Base-by-base conservation (phyloP, 768 basidiomycete species). In the Trametes cubensis region DNA sequence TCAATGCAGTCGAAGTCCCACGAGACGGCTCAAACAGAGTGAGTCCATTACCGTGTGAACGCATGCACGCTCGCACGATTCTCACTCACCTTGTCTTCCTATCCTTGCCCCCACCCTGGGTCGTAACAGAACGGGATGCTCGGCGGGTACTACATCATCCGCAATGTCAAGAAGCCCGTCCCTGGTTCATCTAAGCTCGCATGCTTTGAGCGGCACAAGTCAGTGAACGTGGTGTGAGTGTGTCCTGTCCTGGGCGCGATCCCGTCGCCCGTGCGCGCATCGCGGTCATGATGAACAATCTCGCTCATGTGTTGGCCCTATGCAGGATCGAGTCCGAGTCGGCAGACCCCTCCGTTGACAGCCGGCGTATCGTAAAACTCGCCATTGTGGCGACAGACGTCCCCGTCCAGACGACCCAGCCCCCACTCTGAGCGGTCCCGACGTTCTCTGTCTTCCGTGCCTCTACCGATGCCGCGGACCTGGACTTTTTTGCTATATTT, bases 71-170 rank as follows among this genome's bases (percentile, higher is more conserved):
- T 54, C 39, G 50, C 38, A 26, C 25, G 54, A 26, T 58, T 23
- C 17, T 8, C 42, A 46, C 56, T 59, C 34, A 55, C 48, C 28
- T 44, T 59, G 21, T 52, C 47, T 55, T 62, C 60, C 53, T 60
- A 30, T 58, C 55, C 42, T 51, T 40, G 40, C 20, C 26, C 20
- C 44, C 25, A 30, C 40, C 52, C 20, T 14, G 30, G 47, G 26
- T 21, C 34, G 34, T 10, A 10, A 42, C 60, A 85, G 83, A 73
- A 75, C 61, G 84, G 84, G 34, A 72, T 76, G 13, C 79, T 84
- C 49, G 80, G 80, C 39, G 83, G 82, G 18, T 74, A 77, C 54
- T 85, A 85, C 69, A 67, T 79, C 50, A 82, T 84, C 63, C 76
- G 76, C 47, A 82, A 83, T n/a, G 76, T 84, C 26, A 75, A 73